Percentiles rank a stretch among this genome's conserved stretches.
Conservation (phyloP, 495 filamentous ascomycete genomes). For the Immersiella caudata region DNA sequence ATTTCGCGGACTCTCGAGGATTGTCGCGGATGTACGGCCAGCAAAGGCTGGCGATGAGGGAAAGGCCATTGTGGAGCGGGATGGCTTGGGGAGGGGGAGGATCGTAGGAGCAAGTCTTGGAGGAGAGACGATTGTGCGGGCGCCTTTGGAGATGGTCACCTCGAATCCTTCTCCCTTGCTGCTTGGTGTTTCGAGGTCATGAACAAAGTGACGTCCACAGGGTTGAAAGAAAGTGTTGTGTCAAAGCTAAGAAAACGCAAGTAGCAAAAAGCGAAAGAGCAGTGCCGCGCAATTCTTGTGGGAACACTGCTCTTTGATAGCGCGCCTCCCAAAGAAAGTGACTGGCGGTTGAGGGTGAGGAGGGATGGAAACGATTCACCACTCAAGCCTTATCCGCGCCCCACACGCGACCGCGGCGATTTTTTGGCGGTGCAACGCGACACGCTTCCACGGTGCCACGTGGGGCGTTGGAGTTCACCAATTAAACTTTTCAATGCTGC, state of each 20-base stretch:
- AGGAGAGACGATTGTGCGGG: neutral
- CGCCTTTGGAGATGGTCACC: neutral
- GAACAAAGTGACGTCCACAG: neutral
- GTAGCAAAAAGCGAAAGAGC: neutral
- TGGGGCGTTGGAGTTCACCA: neutral
- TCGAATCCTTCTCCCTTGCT: slow-evolving; percentile 1
- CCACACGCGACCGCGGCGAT: slow-evolving; percentile 19
- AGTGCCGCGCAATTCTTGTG: neutral
- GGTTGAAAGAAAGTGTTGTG: neutral
- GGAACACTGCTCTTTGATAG: neutral
- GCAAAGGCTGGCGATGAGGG: slow-evolving; percentile 10
- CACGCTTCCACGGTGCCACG: slow-evolving; percentile 7
- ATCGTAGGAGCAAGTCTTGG: neutral
- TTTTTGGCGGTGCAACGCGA: slow-evolving; percentile 17
- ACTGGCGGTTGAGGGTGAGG: neutral
- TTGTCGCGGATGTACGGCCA: neutral
- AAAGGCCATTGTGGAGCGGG: slow-evolving; percentile 20
- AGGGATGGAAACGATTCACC: neutral
- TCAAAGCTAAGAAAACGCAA: neutral
- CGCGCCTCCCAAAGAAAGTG: neutral
- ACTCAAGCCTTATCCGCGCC: neutral
- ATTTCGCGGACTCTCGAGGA: slow-evolving; percentile 13
- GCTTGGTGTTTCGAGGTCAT: neutral
- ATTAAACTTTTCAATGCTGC: neutral
- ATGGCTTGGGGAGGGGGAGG: no score